phyloP scores from a whole-genome alignment of 2,329 filamentous ascomycete genomes.

The Escovopsis weberi region DNA sequence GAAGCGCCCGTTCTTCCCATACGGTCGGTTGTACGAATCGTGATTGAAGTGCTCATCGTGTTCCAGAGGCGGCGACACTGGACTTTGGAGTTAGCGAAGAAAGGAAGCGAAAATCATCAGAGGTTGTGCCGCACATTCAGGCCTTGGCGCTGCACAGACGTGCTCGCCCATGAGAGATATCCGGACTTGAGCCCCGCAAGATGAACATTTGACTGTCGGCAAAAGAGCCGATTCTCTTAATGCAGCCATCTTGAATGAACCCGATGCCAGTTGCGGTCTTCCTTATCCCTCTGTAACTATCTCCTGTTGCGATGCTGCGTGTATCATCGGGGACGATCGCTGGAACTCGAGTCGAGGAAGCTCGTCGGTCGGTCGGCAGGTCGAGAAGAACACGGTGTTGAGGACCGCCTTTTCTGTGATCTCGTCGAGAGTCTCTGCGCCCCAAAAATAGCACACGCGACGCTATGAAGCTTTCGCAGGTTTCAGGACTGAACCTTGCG shows the following conservation, averaged over 20 bases:
- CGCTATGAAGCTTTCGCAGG: too few relatives aligned
- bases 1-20: constrained; percentile 24
- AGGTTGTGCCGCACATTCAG: constrained; percentile 27
- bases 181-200: constrained; percentile 62
- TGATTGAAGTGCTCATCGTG: constrained; percentile 14
- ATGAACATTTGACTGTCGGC: constrained; percentile 79
- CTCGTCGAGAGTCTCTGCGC: too few relatives aligned
- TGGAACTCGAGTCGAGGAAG: neutral
- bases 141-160: constrained; percentile 42
- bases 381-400: neutral
- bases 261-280: neutral
- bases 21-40: constrained; percentile 12
- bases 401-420: neutral
- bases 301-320: constrained; percentile 1
- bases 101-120: neutral
- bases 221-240: constrained; percentile 54
- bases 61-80: constrained; percentile 26
- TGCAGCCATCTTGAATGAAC: constrained; percentile 28
- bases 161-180: constrained; percentile 82
- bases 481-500: neutral
- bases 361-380: neutral
- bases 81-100: constrained; percentile 1
- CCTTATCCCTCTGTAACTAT: neutral
- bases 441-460: too few relatives aligned
- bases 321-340: neutral